Base-by-base conservation (phyloP, 768 basidiomycete species). In the Asterophora parasitica region DNA sequence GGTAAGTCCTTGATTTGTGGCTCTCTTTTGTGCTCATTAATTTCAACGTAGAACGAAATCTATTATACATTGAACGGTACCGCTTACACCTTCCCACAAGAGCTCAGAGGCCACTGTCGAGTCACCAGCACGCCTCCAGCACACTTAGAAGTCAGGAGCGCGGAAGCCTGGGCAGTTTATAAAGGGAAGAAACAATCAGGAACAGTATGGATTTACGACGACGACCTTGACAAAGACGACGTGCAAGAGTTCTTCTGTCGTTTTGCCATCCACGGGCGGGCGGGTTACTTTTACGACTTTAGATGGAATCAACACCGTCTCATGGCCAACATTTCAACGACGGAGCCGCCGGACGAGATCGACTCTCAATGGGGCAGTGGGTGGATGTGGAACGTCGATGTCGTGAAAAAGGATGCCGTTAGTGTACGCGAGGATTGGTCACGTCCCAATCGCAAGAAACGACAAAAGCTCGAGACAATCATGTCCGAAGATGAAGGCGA, bases 11-110 rank as follows among this genome's bases (percentile, higher is more conserved):
- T 7, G 40, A 28, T 7, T 50, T 35, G 15, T 10, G 32, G 28
- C 16, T 4, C 16, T 44, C 40, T 30, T 23, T 23, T 37, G 20
- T 36, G 36, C 37, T 15, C 30, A 43, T 26, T 46, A 10, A 51
- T n/a, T 1, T n/a, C 26, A 20, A n/a, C 9, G 10, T 52, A 90
- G 88, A 85, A 87, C 53, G 88, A 91, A 63, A 74, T 90, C 6
- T 89, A 87, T 56, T 85, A 84, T 42, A 78, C 79, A 7, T 63
- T 86, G 17, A 54, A 69, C 27, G 70, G 72, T 4, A 70, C 67
- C 35, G 77, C 69, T 17, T 66, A 76, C 33, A 55, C 86, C 12
- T 66, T 71, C 11, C 76, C 84, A 4, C 69, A 73, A 12, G 67
- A 70, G 36, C 72, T 89, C 34, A 56, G 79, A 15, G 67, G 70